A percentile compares a stretch with the other conserved stretches of the same genome.
These are phyloP conservation scores for Isabelozyma rhagii DNA, from an alignment of 805 yeast species.

Conservation along the genomic window DNA sequence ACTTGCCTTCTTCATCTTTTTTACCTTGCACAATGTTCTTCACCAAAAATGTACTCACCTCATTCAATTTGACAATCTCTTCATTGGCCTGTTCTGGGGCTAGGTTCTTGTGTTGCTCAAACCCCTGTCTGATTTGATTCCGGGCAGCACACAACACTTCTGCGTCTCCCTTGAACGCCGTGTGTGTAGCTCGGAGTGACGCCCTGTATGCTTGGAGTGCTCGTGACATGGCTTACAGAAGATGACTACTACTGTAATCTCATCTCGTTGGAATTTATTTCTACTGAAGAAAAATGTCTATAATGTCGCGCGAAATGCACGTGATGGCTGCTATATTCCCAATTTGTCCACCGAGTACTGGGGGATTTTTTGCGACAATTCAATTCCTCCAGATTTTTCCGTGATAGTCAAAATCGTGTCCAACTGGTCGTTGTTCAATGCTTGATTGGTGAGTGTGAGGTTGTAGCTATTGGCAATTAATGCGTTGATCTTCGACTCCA, in stretches of 20 bases:
- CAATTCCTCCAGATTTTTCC: slow-evolving; percentile 24
- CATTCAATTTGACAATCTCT: slow-evolving; percentile 55
- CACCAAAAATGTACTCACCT: slow-evolving; percentile 65
- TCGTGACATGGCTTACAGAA: not conserved
- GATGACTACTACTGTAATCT: not conserved
- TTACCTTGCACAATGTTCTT: slow-evolving; percentile 86
- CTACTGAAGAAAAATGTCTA: not conserved
- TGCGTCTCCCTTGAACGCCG: slow-evolving; percentile 55
- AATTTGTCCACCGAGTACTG: slow-evolving; percentile 52
- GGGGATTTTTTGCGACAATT: slow-evolving; percentile 45
- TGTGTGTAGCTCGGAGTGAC: slow-evolving; percentile 62
- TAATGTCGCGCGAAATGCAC: not conserved
- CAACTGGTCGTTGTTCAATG: slow-evolving; percentile 26
- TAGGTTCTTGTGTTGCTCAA: slow-evolving; percentile 27
- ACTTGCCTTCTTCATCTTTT: slow-evolving; percentile 42
- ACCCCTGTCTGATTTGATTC: slow-evolving; percentile 54
- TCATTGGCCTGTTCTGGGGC: slow-evolving; percentile 18
- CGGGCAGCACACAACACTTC: slow-evolving; percentile 58
- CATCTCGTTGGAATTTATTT: not conserved
- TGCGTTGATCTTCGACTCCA: slow-evolving; percentile 47
- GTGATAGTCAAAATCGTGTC: slow-evolving; percentile 31
- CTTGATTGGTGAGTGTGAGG: slow-evolving; percentile 46
- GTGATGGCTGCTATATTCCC: slow-evolving; percentile 22
- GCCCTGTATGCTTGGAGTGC: slow-evolving; percentile 58
- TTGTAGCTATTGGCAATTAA: slow-evolving; percentile 40